These are phyloP conservation scores for Helotiales sp. DNA, from an alignment of 2,329 filamentous ascomycete species.

Conservation along the genomic window DNA sequence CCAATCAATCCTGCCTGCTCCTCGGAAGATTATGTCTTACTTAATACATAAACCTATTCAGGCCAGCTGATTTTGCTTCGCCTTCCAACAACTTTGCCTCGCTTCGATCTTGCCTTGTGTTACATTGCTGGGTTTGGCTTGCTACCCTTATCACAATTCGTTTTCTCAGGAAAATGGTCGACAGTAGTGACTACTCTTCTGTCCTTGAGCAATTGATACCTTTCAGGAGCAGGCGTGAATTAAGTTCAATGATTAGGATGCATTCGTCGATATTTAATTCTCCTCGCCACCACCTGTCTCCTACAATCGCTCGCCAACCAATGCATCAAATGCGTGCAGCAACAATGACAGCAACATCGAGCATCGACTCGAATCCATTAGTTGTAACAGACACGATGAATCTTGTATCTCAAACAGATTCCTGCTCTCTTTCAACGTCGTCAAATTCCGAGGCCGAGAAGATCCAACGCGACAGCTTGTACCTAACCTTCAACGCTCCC, in stretches of 20 bases:
- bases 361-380: slow-evolving; percentile 6
- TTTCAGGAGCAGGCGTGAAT: slow-evolving; percentile 4
- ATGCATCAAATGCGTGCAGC: slow-evolving; percentile 5
- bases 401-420: slow-evolving; percentile 3
- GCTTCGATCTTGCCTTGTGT: slow-evolving; percentile 5
- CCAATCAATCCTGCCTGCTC: slow-evolving; percentile 1
- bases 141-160: background rate
- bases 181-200: background rate
- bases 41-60: slow-evolving; percentile 7
- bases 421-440: background rate
- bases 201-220: background rate
- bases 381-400: slow-evolving; percentile 5
- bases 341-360: slow-evolving; percentile 1
- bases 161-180: slow-evolving; percentile 2
- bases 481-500: slow-evolving; percentile 30
- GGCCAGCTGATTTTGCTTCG: slow-evolving; percentile 7
- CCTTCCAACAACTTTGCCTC: slow-evolving; percentile 4
- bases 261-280: slow-evolving; percentile 16
- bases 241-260: slow-evolving; percentile 13
- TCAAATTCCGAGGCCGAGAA: slow-evolving; percentile 17
- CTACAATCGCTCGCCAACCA: slow-evolving; percentile 5
- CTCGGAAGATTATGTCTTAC: slow-evolving; percentile 14
- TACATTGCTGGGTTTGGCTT: background rate
- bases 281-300: slow-evolving; percentile 6
- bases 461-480: slow-evolving; percentile 25